Evolutionary conservation across 2,329 filamentous ascomycete species (phyloP), one percentile per base, ranked within the genome.

Genomic region (Dichotomopilus funicola): DNA sequence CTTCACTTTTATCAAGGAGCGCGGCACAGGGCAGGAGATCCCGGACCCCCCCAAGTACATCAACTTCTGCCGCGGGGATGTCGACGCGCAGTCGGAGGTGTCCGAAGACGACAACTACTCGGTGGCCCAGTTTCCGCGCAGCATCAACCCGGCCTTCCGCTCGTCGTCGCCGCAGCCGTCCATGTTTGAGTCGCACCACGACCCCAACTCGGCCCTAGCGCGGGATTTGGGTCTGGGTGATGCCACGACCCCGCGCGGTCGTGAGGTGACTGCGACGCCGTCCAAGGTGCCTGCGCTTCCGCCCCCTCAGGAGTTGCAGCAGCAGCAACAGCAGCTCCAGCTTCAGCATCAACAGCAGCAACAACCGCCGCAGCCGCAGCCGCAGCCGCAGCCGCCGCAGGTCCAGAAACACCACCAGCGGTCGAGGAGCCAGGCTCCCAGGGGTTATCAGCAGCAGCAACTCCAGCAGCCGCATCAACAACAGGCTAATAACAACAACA

Each of bases 41-140:
- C 95, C 94, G 1, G 94, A 96, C 70, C 84, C 94, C 31, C 94
- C 94, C 44, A 96, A 91, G 71, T 99, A 96, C 71, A 96, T 99
- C 82, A 96, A 99, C 75, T 99, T 97, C 71, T 95, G 90, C 70
- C 87, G 94, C 9, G 94, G 92, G 12, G 91, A 96, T 68, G 73
- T 86, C 46, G 94, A 99, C 64, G 85, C 82, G 40, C 83, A 85
- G 62, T 96, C 92, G 1, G 89, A 94, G 60, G 77, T 81, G 9
- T 92, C 89, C 0, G 91, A 95, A 27, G 91, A 96, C 61, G 90
- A 91, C 4, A 85, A 81, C 63, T 99, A 96, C 68, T 95, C 91
- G 0, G 90, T 99, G 10, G 95, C 95, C 4, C 92, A 99, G 67
- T 99, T 97, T 66, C 90, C 91, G 58, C 82, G 94, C 57, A 91